These are phyloP conservation scores for Conoideocrella luteorostrata DNA, from an alignment of 2,329 filamentous ascomycete species.

Conservation along the genomic window DNA sequence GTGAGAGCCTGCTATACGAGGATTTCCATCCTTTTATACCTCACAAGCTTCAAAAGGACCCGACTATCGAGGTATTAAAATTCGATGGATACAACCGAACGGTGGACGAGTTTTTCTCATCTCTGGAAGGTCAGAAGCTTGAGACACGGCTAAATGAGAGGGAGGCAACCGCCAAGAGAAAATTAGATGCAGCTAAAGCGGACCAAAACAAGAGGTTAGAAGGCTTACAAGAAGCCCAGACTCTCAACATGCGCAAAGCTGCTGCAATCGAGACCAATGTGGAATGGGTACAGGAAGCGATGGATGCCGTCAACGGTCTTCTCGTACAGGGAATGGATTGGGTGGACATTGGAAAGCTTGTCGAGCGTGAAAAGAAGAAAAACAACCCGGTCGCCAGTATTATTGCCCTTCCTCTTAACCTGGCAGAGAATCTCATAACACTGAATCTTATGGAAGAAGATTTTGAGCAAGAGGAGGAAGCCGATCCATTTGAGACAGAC, in stretches of 20 bases:
- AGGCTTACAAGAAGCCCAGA: conserved; percentile 73
- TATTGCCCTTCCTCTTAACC: conserved; percentile 79
- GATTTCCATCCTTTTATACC: conserved; percentile 94
- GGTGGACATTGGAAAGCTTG: conserved; percentile 81
- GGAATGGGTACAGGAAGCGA: conserved; percentile 85
- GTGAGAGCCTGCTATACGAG: conserved; percentile 65
- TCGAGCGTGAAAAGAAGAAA: conserved; percentile 77
- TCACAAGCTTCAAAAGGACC: conserved; percentile 65
- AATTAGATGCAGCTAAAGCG: conserved; percentile 74
- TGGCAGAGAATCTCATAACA: conserved; percentile 85
- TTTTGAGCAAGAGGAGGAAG: conserved; percentile 54
- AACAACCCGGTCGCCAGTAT: conserved; percentile 80
- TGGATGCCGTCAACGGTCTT: conserved; percentile 87
- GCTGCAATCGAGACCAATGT: conserved; percentile 86
- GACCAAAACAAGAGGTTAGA: conserved; percentile 84
- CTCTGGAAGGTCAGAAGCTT: conserved; percentile 86
- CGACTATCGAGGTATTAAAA: conserved; percentile 60
- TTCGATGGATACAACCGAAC: conserved; percentile 87
- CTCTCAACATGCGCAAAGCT: conserved; percentile 80
- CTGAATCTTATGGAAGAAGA: conserved; percentile 68
- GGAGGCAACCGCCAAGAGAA: conserved; percentile 73
- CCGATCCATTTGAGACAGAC: conserved; percentile 59
- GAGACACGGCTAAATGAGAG: conserved; percentile 77
- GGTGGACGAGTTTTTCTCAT: conserved; percentile 96
- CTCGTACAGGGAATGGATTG: conserved; percentile 95